phyloP scores from a whole-genome alignment of 2,329 filamentous ascomycete species.

The Ophiobolus disseminans region DNA sequence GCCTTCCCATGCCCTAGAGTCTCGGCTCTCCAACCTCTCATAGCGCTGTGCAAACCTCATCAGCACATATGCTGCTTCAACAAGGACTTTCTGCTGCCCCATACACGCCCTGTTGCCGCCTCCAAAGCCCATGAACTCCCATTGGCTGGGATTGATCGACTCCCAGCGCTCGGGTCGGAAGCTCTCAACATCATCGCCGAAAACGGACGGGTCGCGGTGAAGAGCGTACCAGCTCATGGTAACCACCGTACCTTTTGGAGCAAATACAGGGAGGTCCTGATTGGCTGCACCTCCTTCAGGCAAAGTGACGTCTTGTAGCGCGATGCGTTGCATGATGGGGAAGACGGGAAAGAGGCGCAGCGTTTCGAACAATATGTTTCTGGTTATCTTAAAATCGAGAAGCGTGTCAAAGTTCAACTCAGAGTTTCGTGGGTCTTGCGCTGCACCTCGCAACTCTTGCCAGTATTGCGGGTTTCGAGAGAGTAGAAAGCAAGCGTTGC shows the following conservation, averaged over 20 bases:
- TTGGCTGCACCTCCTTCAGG: constrained; percentile 23
- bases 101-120: constrained; percentile 18
- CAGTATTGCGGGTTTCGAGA: constrained; percentile 42
- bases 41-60: constrained; percentile 11
- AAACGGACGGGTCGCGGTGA: constrained; percentile 44
- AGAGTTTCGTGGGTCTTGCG: background rate
- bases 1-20: constrained; percentile 13
- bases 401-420: background rate
- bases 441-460: constrained; percentile 31
- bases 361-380: constrained; percentile 11
- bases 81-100: constrained; percentile 18
- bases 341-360: constrained; percentile 26
- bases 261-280: constrained; percentile 11
- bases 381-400: background rate
- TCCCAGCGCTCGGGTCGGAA: constrained; percentile 18
- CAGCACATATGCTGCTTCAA: constrained; percentile 21
- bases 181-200: constrained; percentile 21
- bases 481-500: constrained; percentile 28
- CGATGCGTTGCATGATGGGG: constrained; percentile 13
- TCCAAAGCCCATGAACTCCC: constrained; percentile 23
- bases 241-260: constrained; percentile 12
- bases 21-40: constrained; percentile 7
- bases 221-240: constrained; percentile 52
- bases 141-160: constrained; percentile 10
- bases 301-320: constrained; percentile 18